Conservation (phyloP, 164 flowering plant genomes). For the Kalanchoe fedtschenkoi region DNA sequence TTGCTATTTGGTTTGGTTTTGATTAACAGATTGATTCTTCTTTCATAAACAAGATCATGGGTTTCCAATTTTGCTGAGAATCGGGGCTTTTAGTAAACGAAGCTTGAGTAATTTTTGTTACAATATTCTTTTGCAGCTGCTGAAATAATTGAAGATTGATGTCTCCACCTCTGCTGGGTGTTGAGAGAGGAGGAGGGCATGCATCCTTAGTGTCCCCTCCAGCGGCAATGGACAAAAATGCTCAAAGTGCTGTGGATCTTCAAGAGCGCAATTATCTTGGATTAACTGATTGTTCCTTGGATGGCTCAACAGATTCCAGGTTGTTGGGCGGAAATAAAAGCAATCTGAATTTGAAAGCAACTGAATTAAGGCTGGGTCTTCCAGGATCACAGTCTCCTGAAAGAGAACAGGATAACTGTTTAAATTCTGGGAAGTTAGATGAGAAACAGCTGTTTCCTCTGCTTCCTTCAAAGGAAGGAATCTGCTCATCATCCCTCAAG, state of each 20-base stretch:
- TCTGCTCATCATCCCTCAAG: slow-evolving; percentile 29
- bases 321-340: slow-evolving; percentile 34
- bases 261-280: slow-evolving; percentile 78
- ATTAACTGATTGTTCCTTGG: slow-evolving; percentile 71
- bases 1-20: too few species aligned
- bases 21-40: too few species aligned
- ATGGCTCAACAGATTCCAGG: slow-evolving; percentile 51
- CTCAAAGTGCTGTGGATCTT: slow-evolving; percentile 30
- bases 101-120: too few species aligned
- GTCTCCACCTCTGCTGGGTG: slow-evolving; percentile 48
- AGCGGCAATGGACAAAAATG: slow-evolving; percentile 10
- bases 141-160: slow-evolving; percentile 23
- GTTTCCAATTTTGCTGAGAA: too few species aligned
- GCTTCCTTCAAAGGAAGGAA: slow-evolving; percentile 52
- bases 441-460: slow-evolving; percentile 81
- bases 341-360: slow-evolving; percentile 63
- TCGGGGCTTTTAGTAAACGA: too few species aligned
- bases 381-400: slow-evolving; percentile 87
- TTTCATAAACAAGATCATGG: too few species aligned
- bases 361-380: slow-evolving; percentile 82
- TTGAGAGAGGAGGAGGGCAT: slow-evolving; percentile 45
- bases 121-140: too few species aligned
- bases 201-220: slow-evolving; percentile 33
- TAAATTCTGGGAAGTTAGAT: slow-evolving; percentile 38
- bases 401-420: slow-evolving; percentile 38